phyloP scores from a whole-genome alignment of 1,284 basidiomycete species.

The Boletus smithii region DNA sequence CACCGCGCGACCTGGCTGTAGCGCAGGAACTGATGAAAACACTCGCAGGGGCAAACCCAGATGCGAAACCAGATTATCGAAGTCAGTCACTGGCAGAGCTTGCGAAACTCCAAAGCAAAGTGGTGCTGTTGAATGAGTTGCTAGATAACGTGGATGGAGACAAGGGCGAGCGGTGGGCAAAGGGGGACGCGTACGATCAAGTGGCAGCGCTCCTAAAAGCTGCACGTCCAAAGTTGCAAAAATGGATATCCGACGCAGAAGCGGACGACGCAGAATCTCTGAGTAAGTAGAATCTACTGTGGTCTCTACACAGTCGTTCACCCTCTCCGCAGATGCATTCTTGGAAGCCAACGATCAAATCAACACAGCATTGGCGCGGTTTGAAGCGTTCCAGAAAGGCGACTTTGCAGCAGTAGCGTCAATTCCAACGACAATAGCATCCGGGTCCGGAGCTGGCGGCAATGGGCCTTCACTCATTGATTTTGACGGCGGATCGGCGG shows the following conservation, averaged over 20 bases:
- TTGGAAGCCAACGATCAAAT: constrained; percentile 97
- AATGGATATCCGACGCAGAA: constrained; percentile 96
- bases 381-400: constrained; percentile 89
- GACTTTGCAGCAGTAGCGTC: constrained; percentile 65
- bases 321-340: constrained; percentile 68
- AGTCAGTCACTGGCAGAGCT: constrained; percentile 87
- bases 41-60: constrained; percentile 92
- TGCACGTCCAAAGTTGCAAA: constrained; percentile 93
- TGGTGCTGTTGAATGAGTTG: constrained; percentile 94
- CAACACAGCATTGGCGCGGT: constrained; percentile 87
- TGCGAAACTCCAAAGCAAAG: constrained; percentile 92
- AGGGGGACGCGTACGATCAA: constrained; percentile 96
- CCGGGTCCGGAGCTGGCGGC: constrained; percentile 27
- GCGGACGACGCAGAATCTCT: constrained; percentile 80
- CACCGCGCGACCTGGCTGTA: constrained; percentile 90
- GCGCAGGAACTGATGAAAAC: constrained; percentile 98
- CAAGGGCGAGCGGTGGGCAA: constrained; percentile 70
- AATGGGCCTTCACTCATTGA: constrained; percentile 63
- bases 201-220: constrained; percentile 80
- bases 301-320: constrained; percentile 4
- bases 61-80: constrained; percentile 90
- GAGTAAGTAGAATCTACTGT: constrained; percentile 46
- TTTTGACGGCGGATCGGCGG: constrained; percentile 53
- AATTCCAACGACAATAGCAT: constrained; percentile 60
- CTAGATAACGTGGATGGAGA: constrained; percentile 83